phyloP scores from a whole-genome alignment of 192 early-diverging fungal species.

The Obelidium mucronatum region DNA sequence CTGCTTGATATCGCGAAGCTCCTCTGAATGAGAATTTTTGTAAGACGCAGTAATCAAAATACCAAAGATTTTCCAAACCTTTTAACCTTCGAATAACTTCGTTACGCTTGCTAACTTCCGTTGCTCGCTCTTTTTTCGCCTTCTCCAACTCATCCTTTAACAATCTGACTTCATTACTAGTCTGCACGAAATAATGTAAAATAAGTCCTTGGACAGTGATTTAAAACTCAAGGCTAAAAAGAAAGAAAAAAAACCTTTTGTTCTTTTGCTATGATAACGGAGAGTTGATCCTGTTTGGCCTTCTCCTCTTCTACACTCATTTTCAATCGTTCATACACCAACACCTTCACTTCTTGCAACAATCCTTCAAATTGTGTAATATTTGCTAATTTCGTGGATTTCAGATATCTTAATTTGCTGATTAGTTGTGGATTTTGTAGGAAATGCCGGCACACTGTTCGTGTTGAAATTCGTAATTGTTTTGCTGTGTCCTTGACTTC shows the following conservation, averaged over 20 bases:
- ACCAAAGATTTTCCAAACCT: slow-evolving; percentile 47
- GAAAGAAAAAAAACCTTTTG: slow-evolving; percentile 50
- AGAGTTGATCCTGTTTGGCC: slow-evolving; percentile 57
- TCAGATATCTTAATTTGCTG: slow-evolving; percentile 56
- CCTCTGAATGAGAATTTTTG: slow-evolving; percentile 48
- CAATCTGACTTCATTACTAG: slow-evolving; percentile 51
- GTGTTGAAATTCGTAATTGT: slow-evolving; percentile 42
- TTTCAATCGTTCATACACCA: slow-evolving; percentile 60
- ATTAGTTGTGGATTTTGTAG: slow-evolving; percentile 52
- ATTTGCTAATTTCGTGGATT: slow-evolving; percentile 41
- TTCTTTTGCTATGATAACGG: slow-evolving; percentile 62
- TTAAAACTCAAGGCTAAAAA: slow-evolving; percentile 14
- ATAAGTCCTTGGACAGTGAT: slow-evolving; percentile 9
- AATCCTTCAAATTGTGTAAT: slow-evolving; percentile 54
- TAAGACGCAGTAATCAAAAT: background rate
- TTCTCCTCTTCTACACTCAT: slow-evolving; percentile 64
- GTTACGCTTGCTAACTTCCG: slow-evolving; percentile 61
- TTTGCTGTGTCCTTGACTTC: slow-evolving; percentile 51
- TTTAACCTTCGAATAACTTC: slow-evolving; percentile 63
- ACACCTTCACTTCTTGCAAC: slow-evolving; percentile 57
- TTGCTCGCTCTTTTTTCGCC: slow-evolving; percentile 54
- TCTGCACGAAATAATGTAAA: slow-evolving; percentile 34
- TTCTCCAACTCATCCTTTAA: slow-evolving; percentile 59
- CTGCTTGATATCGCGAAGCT: slow-evolving; percentile 64
- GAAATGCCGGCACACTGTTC: slow-evolving; percentile 53